Percentiles rank a stretch among this genome's conserved stretches.
phyloP scores from a whole-genome alignment of 177 flowering plant genomes.

The Vitis hybrid region DNA sequence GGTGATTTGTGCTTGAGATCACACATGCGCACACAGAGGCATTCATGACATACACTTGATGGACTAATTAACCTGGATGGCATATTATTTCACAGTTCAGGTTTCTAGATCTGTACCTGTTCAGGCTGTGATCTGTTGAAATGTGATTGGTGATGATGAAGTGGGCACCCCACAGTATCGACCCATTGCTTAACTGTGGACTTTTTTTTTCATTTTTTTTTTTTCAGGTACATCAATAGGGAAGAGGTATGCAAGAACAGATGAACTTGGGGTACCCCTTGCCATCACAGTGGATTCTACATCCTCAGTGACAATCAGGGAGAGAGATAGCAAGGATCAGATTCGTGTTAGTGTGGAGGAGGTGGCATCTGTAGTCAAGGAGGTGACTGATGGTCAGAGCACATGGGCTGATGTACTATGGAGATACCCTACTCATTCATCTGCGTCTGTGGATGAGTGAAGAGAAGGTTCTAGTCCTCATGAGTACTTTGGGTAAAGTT shows the following conservation, averaged over 20 bases:
- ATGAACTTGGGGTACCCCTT: conserved; percentile 93
- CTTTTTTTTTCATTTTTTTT: background rate
- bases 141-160: too few species aligned
- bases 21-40: too few species aligned
- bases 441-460: conserved; percentile 42
- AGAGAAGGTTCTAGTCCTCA: too few species aligned
- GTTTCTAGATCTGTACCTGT: too few species aligned
- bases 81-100: too few species aligned
- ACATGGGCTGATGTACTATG: conserved; percentile 71
- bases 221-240: conserved; percentile 82
- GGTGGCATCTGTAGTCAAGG: conserved; percentile 73
- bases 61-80: too few species aligned
- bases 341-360: conserved; percentile 68
- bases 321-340: conserved; percentile 89
- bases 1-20: too few species aligned
- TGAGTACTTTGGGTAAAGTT: too few species aligned
- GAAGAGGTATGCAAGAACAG: conserved; percentile 89
- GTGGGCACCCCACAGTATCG: too few species aligned
- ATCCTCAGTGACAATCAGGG: conserved; percentile 76
- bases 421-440: conserved; percentile 61
- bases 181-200: too few species aligned
- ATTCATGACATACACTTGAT: too few species aligned
- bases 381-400: conserved; percentile 69
- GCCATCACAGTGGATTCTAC: conserved; percentile 86
- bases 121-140: too few species aligned